A percentile compares a stretch with the other conserved stretches of the same genome.
Evolutionary conservation across 495 filamentous ascomycete genomes (phyloP).

Genomic region (Penicillium paradoxum): DNA sequence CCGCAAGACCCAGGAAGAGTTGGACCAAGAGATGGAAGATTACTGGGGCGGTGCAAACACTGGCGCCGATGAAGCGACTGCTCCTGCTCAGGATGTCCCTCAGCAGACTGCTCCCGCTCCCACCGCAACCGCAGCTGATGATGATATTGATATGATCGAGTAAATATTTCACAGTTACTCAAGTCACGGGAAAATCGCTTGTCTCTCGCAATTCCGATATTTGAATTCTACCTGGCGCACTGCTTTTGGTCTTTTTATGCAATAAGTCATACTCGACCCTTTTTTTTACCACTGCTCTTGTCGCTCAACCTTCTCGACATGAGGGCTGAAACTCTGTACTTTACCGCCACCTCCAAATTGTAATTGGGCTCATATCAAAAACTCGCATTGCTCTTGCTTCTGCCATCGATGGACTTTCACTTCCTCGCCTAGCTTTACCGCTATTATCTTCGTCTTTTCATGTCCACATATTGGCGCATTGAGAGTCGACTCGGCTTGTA

Average conservation of each 20-base stretch:
- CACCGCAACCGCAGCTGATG: conserved; percentile 38
- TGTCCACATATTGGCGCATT: background rate
- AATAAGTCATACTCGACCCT: background rate
- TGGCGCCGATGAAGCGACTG: conserved; percentile 9
- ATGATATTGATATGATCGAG: conserved; percentile 56
- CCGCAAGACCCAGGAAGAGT: conserved; percentile 85
- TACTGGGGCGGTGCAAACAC: conserved; percentile 61
- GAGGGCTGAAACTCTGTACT: conserved; percentile 12
- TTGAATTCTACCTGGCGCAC: background rate
- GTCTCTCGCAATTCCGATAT: background rate
- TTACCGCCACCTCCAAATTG: conserved; percentile 19
- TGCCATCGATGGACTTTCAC: background rate
- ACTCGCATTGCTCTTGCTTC: background rate
- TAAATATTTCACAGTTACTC: conserved; percentile 12
- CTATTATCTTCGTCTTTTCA: background rate
- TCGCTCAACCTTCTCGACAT: background rate
- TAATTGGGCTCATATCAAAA: conserved; percentile 5
- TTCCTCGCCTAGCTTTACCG: background rate
- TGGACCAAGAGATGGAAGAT: conserved; percentile 94
- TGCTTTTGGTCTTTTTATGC: background rate
- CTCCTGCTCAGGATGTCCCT: conserved; percentile 14
- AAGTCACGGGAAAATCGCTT: background rate
- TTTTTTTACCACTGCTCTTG: background rate
- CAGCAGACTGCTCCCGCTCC: conserved; percentile 19
- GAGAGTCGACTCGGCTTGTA: background rate